These are phyloP conservation scores for Diplotaxis tenuifolia DNA, from an alignment of 345 rosid genomes.

Conservation along the genomic window DNA sequence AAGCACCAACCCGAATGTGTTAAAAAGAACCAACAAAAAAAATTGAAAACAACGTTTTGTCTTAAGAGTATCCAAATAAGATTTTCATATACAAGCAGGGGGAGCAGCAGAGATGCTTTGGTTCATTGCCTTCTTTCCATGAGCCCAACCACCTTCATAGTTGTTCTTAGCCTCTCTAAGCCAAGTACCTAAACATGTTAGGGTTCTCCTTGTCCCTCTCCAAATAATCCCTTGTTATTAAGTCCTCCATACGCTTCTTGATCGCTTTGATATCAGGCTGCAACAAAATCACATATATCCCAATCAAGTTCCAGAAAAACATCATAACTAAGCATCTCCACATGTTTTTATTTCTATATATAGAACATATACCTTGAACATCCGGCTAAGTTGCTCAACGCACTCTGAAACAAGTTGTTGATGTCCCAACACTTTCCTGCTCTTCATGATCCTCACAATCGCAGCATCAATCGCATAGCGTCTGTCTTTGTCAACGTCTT, in stretches of 20 bases:
- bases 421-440: conserved; percentile 77
- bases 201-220: not conserved
- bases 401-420: conserved; percentile 85
- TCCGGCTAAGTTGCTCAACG: conserved; percentile 88
- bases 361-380: conserved; percentile 70
- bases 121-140: not conserved
- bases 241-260: not conserved
- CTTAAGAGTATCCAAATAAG: conserved; percentile 6
- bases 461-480: conserved; percentile 97
- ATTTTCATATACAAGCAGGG: conserved; percentile 31
- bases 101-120: not conserved
- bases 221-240: not conserved
- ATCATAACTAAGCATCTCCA: not conserved
- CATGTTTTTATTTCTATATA: not conserved
- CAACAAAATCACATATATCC: not conserved
- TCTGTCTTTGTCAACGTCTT: conserved; percentile 91
- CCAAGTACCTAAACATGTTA: not conserved
- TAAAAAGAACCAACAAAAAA: not conserved
- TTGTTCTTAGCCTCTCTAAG: not conserved
- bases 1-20: not conserved
- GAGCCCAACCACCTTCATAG: conserved; percentile 15
- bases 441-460: conserved; percentile 96
- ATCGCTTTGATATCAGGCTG: conserved; percentile 68
- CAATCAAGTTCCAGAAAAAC: not conserved
- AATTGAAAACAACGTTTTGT: not conserved